Percentiles rank a stretch among this genome's conserved stretches.
Conservation (phyloP, 345 rosid genomes). For the Trapa bicornis region DNA sequence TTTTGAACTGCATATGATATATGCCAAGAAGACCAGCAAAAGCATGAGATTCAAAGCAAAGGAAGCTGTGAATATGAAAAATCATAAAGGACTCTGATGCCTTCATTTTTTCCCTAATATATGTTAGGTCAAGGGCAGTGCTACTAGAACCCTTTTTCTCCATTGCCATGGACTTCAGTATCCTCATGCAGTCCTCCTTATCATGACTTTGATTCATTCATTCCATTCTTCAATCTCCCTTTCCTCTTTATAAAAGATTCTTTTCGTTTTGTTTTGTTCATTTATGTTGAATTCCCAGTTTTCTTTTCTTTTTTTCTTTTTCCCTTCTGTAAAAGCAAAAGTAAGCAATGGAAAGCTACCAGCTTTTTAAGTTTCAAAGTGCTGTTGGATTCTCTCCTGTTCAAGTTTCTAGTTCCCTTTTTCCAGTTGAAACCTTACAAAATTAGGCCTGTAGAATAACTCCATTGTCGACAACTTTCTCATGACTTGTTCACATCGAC, state of each 20-base stretch:
- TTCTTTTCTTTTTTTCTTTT: background rate
- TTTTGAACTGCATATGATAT: no score
- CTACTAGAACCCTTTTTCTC: no score
- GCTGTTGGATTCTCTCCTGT: background rate
- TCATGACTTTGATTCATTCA: background rate
- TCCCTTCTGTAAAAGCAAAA: background rate
- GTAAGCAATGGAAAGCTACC: background rate
- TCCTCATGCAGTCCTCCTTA: background rate
- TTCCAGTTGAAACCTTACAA: no score
- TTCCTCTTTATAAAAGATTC: background rate
- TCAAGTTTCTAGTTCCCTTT: background rate
- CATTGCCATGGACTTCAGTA: background rate
- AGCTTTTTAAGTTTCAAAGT: background rate
- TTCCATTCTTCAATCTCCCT: background rate
- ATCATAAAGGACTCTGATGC: no score
- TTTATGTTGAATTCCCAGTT: background rate
- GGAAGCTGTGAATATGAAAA: no score
- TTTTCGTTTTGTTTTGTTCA: background rate
- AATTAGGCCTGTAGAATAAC: no score
- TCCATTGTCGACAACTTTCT: no score
- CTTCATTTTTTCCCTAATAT: no score
- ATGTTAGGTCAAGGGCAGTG: background rate
- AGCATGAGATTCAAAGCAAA: slow-evolving; percentile 1
- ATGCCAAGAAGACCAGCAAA: background rate
- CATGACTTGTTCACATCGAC: no score